phyloP scores from a whole-genome alignment of 2,329 filamentous ascomycete genomes.

The Cladophialophora immunda region DNA sequence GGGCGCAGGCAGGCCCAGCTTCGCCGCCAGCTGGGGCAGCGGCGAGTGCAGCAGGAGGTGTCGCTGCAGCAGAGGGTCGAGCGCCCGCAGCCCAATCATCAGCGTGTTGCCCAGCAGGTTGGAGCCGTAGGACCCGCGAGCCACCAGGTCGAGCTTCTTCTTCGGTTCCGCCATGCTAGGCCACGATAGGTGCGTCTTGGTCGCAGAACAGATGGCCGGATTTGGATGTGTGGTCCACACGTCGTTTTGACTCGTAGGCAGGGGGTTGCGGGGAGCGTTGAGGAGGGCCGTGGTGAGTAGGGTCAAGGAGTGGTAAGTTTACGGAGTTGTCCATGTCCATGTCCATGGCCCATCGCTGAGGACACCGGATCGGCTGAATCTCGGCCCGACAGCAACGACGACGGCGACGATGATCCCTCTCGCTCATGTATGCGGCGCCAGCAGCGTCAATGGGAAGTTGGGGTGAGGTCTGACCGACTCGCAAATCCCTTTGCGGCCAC shows the following conservation, averaged over 20 bases:
- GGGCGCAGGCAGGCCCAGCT: conserved; percentile 21
- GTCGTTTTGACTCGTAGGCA: too few relatives aligned
- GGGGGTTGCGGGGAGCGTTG: too few relatives aligned
- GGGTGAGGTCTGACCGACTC: too few relatives aligned
- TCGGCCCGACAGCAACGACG: neutral
- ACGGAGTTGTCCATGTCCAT: too few relatives aligned
- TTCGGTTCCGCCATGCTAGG: conserved; percentile 8
- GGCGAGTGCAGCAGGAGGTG: conserved; percentile 29
- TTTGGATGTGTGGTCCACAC: too few relatives aligned
- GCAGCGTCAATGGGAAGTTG: too few relatives aligned
- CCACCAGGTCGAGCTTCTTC: conserved; percentile 20
- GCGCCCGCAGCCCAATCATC: conserved; percentile 27
- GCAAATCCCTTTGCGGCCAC: too few relatives aligned
- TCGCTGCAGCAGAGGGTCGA: conserved; percentile 32
- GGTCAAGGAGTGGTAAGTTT: too few relatives aligned
- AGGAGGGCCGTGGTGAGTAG: too few relatives aligned
- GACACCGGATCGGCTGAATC: neutral
- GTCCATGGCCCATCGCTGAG: too few relatives aligned
- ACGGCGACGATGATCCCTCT: neutral
- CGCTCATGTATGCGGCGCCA: neutral
- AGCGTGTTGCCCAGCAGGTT: conserved; percentile 28
- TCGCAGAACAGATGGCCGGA: neutral
- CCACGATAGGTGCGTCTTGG: neutral
- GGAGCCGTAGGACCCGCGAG: conserved; percentile 21
- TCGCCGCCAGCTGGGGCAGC: conserved; percentile 12